Evolutionary conservation across 2,329 filamentous ascomycete species (phyloP).

Genomic region (Rhytidhysteron rufulum): DNA sequence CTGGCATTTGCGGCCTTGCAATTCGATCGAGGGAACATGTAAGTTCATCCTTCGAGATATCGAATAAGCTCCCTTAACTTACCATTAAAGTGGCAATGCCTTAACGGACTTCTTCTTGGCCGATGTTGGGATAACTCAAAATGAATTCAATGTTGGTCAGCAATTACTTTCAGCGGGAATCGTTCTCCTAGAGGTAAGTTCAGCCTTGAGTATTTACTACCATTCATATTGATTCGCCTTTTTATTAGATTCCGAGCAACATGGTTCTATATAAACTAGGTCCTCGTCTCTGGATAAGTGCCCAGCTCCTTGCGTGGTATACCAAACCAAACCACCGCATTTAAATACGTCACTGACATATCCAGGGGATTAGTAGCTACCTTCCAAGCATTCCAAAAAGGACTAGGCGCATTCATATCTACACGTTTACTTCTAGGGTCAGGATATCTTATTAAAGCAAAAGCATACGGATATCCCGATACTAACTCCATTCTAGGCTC

Average conservation of each 20-base stretch:
- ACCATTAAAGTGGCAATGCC: constrained; percentile 30
- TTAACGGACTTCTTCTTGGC: constrained; percentile 24
- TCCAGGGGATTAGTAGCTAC: constrained; percentile 62
- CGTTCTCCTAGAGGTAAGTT: constrained; percentile 47
- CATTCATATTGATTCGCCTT: neutral
- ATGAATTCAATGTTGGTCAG: constrained; percentile 27
- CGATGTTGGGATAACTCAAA: constrained; percentile 18
- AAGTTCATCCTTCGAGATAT: neutral
- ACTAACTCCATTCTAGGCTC: no score
- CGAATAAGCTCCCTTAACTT: constrained; percentile 30
- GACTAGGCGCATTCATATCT: constrained; percentile 29
- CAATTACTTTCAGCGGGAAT: constrained; percentile 74
- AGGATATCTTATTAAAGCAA: no score
- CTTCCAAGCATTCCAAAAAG: constrained; percentile 16
- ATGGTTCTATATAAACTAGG: constrained; percentile 35
- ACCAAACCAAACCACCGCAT: neutral
- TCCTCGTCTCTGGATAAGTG: constrained; percentile 36
- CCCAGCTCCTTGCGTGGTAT: constrained; percentile 34
- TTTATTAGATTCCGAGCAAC: constrained; percentile 31
- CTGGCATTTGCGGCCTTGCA: constrained; percentile 32
- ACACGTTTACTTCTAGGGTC: constrained; percentile 35
- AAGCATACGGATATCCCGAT: no score
- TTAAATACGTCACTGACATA: constrained; percentile 46
- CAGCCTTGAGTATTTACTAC: neutral
- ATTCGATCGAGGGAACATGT: constrained; percentile 1